Base-by-base conservation (phyloP, 306 rosid species). In the Vicia faba region DNA sequence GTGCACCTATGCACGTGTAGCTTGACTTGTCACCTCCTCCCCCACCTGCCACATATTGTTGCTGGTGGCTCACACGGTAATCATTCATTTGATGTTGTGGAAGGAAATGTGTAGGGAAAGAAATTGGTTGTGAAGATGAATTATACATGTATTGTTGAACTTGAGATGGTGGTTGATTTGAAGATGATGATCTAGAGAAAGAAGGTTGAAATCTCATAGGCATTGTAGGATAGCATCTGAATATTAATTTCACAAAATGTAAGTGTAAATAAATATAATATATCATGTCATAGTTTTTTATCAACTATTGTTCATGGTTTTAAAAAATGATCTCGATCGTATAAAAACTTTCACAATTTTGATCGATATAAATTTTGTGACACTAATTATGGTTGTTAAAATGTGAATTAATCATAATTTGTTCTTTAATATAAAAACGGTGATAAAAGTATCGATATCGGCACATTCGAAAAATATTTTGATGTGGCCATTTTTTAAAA, bases 1-100 rank as follows among this genome's bases (percentile, higher is more conserved):
- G 97, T 58, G 97, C 97, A 7, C 96, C 96, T 15, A 91, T 86
- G 77, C 93, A 88, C 5, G 91, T 86, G 77, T 84, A 88, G 70
- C 60, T 71, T 20, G 64, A 29, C 9, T 53, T 56, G 39, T 18
- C 71, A 7, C 38, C 38, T 4, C 33, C 71, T 4, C 33, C 71
- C 4, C 48, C 68, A 65, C 55, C 23, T 8, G 55, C 55, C 51
- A 45, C 20, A 5, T 41, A 50, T 60, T 20, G 1, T 20, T 20
- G 33, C 73, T 50, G 49, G 18, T 87, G 97, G 0, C 95, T 95
- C 43, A 83, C 81, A 19, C 71, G 87, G 79, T 88, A 86, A 59
- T 91, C 91, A 20, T 64, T 82, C 61, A 70, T 70, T 10, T 78
- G 85, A 5, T 69, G 65, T 16, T 82, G 85, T 36, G 84, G 79